Evolutionary conservation across 495 filamentous ascomycete genomes (phyloP).

Genomic region (Pyrenula aspistea): DNA sequence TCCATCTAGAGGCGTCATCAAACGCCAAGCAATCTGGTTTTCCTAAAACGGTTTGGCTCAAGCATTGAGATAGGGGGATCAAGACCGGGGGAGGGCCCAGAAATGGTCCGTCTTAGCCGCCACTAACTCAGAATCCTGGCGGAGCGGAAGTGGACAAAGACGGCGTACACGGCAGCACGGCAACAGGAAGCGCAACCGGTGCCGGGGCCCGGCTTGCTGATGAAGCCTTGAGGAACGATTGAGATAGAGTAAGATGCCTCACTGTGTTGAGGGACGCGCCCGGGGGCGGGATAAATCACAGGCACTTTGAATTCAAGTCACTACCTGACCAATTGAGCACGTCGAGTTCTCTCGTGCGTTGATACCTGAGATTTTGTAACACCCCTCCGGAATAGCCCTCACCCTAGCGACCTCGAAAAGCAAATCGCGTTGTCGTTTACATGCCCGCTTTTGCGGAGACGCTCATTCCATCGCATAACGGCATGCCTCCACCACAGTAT

Average conservation of each 20-base stretch:
- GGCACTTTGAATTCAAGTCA: background rate
- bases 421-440: background rate
- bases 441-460: background rate
- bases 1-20: background rate
- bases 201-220: background rate
- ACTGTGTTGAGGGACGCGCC: background rate
- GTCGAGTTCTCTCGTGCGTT: background rate
- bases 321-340: background rate
- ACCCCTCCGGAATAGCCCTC: background rate
- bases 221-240: background rate
- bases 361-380: background rate
- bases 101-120: background rate
- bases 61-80: background rate
- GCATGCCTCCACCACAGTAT: background rate
- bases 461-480: background rate
- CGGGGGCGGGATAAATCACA: background rate
- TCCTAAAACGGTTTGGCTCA: background rate
- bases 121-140: background rate
- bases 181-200: background rate
- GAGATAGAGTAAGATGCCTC: background rate
- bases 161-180: background rate
- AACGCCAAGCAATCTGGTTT: background rate
- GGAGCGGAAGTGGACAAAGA: background rate
- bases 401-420: background rate
- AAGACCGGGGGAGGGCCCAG: background rate